phyloP scores from a whole-genome alignment of 2,329 filamentous ascomycete genomes.

The Phaeophleospora eucalypticola region DNA sequence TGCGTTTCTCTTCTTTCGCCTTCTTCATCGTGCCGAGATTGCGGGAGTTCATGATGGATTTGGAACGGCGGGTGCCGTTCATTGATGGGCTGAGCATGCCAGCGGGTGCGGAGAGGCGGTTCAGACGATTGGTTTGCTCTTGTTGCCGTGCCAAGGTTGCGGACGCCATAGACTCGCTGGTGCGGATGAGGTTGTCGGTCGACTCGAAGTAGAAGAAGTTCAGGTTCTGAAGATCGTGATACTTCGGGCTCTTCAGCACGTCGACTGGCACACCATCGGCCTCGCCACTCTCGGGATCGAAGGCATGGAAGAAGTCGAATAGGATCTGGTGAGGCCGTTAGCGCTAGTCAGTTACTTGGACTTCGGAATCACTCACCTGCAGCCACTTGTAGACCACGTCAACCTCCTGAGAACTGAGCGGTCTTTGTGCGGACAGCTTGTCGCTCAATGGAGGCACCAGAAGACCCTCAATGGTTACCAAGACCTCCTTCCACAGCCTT shows the following conservation, averaged over 20 bases:
- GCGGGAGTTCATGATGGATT: constrained; percentile 80
- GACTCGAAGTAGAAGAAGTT: constrained; percentile 99
- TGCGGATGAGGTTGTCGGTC: constrained; percentile 84
- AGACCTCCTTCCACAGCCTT: constrained; percentile 92
- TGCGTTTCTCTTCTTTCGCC: constrained; percentile 91
- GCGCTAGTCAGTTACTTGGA: not conserved
- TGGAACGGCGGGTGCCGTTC: constrained; percentile 42
- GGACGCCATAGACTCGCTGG: constrained; percentile 92
- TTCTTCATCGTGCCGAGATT: constrained; percentile 96
- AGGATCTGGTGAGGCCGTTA: constrained; percentile 52
- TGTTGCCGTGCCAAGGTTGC: constrained; percentile 78
- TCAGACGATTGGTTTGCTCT: constrained; percentile 43
- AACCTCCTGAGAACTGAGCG: constrained; percentile 79
- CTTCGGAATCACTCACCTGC: constrained; percentile 41
- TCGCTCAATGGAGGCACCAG: constrained; percentile 92
- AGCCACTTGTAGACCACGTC: constrained; percentile 96
- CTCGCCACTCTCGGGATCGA: constrained; percentile 77
- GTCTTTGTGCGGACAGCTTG: constrained; percentile 81
- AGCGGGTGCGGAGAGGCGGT: constrained; percentile 67
- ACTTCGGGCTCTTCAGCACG: constrained; percentile 93
- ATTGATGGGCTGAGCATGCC: constrained; percentile 52
- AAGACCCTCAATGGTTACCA: constrained; percentile 83
- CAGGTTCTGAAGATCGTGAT: constrained; percentile 90
- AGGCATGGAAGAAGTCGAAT: constrained; percentile 91
- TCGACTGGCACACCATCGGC: constrained; percentile 85